Evolutionary conservation across 1,284 basidiomycete species (phyloP).

Genomic region (Melampsora americana): DNA sequence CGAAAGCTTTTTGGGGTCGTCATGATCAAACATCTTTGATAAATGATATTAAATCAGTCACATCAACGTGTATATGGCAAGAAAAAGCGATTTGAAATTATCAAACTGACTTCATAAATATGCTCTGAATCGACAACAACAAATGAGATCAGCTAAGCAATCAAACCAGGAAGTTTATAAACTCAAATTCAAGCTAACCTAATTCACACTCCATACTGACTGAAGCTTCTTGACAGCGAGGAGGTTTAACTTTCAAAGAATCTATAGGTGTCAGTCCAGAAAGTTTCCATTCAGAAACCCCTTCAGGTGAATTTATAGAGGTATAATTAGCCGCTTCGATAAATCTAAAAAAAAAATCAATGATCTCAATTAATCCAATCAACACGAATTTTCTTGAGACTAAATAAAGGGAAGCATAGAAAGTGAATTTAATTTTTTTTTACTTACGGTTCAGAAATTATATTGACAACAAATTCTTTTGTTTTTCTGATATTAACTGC

Average conservation of each 20-base stretch:
- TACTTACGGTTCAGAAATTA: constrained; percentile 64
- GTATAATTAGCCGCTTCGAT: constrained; percentile 69
- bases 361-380: too few species aligned
- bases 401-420: too few species aligned
- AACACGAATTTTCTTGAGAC: too few species aligned
- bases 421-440: too few species aligned
- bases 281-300: constrained; percentile 69
- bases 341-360: constrained; percentile 54
- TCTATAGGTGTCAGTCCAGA: constrained; percentile 65
- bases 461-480: constrained; percentile 70
- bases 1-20: constrained; percentile 9
- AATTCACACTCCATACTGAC: constrained; percentile 43
- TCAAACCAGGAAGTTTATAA: not conserved
- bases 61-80: too few species aligned
- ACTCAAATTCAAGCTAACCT: not conserved
- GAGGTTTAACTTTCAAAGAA: constrained; percentile 63
- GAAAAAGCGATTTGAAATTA: too few species aligned
- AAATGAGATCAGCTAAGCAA: not conserved
- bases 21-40: constrained; percentile 29
- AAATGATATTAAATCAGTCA: not conserved
- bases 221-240: constrained; percentile 66
- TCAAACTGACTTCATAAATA: constrained; percentile 25
- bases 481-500: constrained; percentile 66
- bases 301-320: constrained; percentile 65
- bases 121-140: constrained; percentile 1